Conservation (phyloP, 2,329 filamentous ascomycete genomes). For the Fusarium cicatricum region DNA sequence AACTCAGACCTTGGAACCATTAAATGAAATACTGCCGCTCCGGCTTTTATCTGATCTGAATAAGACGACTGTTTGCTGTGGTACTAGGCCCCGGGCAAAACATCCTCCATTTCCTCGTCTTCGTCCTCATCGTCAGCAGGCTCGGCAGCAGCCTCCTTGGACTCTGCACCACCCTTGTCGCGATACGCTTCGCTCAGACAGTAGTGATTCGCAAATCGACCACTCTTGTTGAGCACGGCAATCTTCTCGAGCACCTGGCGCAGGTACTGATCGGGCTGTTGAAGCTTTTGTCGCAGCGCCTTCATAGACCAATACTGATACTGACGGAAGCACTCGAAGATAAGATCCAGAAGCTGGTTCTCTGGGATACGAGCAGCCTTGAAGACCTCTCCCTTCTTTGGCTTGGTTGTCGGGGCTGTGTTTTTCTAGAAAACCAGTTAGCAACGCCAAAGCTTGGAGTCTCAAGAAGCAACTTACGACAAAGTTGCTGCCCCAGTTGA, state of each 20-base stretch:
- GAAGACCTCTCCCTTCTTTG: constrained; percentile 72
- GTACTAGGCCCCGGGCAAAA: constrained; percentile 51
- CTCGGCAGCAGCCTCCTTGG: constrained; percentile 64
- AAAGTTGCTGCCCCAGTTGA: constrained; percentile 56
- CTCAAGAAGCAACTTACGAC: constrained; percentile 55
- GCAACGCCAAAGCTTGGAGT: constrained; percentile 6
- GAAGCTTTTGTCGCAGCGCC: constrained; percentile 76
- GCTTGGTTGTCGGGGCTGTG: constrained; percentile 57
- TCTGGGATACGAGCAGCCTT: constrained; percentile 92
- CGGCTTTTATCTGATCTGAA: background rate
- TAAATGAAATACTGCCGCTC: background rate
- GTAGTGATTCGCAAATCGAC: constrained; percentile 87
- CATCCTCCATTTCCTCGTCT: constrained; percentile 83
- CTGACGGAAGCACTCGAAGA: constrained; percentile 83
- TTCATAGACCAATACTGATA: constrained; percentile 97
- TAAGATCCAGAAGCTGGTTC: constrained; percentile 84
- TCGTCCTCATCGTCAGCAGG: constrained; percentile 67
- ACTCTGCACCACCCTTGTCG: constrained; percentile 49
- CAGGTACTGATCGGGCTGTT: constrained; percentile 93
- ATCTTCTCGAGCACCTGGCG: constrained; percentile 85
- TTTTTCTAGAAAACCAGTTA: constrained; percentile 58
- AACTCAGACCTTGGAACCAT: constrained; percentile 1
- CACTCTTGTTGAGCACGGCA: constrained; percentile 82
- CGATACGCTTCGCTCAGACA: constrained; percentile 71
- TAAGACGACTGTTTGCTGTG: background rate